Base-by-base conservation (phyloP, 2,329 filamentous ascomycete species). In the Penicillium olsonii region DNA sequence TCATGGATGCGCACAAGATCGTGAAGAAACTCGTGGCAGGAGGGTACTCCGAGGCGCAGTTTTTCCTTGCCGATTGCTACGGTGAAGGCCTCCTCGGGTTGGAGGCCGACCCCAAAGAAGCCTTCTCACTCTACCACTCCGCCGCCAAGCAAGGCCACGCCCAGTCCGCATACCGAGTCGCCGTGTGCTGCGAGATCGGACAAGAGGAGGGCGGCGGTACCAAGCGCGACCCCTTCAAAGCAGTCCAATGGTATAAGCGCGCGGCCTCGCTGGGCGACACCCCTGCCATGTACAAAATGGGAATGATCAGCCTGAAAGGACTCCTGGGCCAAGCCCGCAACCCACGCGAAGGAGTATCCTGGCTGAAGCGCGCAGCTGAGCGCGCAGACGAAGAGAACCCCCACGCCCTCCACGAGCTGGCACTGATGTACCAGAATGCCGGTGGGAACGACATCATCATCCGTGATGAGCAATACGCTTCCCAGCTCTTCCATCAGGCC, bases 211-310 rank as follows among this genome's bases (percentile, higher is more conserved):
- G 92, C 24, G 94, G 94, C 44, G 94, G 94, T 19, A 97, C 94
- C 1, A 85, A 90, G 50, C 88, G 87, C 61, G 94, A 99, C 65
- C 90, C 90, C 0, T 74, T 92, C 57, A 97, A 97, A 73, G 92
- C 94, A 1, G 92, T 97, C 17, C 92, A 97, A 69, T 99, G 94
- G 94, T 99, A 99, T 72, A 91, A 92, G 68, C 88, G 92, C 37
- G 91, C 94, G 6, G 92, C 94, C 10, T 87, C 87, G 11, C 78
- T 97, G 2, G 92, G 94, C 3, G 92, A 99, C 65, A 87, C 88
- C 2, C 88, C 92, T 0, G 94, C 92, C 24, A 95, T 97, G 90
- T 99, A 96, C 77, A 99, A 99, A 73, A 85, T 97, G 72, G 94
- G 94, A 50, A 95, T 96, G 87, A 95, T 99, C 58, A 77, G 90